Conservation (phyloP, 768 basidiomycete genomes). For the Gloeopeniophorella convolvens region DNA sequence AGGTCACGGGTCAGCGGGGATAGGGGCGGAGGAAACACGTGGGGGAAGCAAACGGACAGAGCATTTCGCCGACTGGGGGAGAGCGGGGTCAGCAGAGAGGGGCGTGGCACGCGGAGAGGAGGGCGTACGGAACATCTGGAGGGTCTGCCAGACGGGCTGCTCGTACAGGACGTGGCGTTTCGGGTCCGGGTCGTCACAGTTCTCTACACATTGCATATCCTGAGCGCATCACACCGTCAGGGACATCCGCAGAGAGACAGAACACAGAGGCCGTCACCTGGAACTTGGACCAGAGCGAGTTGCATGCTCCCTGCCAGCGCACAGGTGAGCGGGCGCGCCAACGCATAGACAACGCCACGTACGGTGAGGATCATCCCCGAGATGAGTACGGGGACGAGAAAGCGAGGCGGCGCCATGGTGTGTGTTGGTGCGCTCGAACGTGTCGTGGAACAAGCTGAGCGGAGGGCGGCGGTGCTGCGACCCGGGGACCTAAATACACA, state of each 20-base stretch:
- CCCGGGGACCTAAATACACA: too few relatives aligned
- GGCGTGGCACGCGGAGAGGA: background rate
- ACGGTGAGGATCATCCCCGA: constrained; percentile 91
- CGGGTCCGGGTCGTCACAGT: constrained; percentile 67
- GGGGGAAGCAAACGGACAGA: constrained; percentile 52
- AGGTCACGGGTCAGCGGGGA: constrained; percentile 6
- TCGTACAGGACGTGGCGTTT: constrained; percentile 69
- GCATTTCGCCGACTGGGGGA: constrained; percentile 83
- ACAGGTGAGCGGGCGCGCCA: background rate
- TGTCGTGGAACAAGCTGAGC: too few relatives aligned
- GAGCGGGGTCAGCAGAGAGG: constrained; percentile 26
- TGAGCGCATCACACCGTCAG: constrained; percentile 24
- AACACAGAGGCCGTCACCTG: constrained; percentile 42
- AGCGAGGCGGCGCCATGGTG: constrained; percentile 57
- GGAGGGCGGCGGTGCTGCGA: too few relatives aligned
- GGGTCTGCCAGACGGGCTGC: constrained; percentile 90
- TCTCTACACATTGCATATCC: constrained; percentile 99
- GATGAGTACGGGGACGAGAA: constrained; percentile 74
- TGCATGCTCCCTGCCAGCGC: constrained; percentile 57
- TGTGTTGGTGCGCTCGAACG: background rate
- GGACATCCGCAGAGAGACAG: background rate
- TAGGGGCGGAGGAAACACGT: constrained; percentile 13
- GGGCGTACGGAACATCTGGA: constrained; percentile 80
- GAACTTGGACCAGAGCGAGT: constrained; percentile 79
- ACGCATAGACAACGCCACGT: constrained; percentile 18